These are phyloP conservation scores for Thermomucor indicae-seudaticae DNA, from an alignment of 371 early-diverging fungal genomes.

Conservation along the genomic window DNA sequence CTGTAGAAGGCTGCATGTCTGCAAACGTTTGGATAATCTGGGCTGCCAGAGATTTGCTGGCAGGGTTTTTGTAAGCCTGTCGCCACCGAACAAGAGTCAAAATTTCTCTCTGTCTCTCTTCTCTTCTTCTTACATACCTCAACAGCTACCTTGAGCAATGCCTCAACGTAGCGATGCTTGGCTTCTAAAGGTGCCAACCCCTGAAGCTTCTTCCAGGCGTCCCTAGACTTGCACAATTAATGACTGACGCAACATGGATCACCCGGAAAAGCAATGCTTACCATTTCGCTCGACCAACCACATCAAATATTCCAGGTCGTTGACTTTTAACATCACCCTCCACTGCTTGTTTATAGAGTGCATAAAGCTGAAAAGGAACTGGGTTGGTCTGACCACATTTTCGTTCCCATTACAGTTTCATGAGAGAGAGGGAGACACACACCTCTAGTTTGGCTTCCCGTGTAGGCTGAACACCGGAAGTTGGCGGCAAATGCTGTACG, in stretches of 20 bases:
- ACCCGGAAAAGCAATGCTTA: constrained; percentile 4
- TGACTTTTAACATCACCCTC: constrained; percentile 29
- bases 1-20: constrained; percentile 18
- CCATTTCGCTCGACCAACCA: constrained; percentile 48
- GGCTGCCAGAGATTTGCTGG: constrained; percentile 34
- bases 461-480: constrained; percentile 42
- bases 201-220: constrained; percentile 24
- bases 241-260: neutral
- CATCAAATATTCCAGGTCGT: constrained; percentile 46
- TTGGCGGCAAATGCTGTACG: constrained; percentile 39
- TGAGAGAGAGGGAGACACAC: too few species aligned
- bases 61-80: constrained; percentile 39
- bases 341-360: constrained; percentile 44
- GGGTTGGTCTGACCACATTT: too few species aligned
- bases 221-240: constrained; percentile 1
- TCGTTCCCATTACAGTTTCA: too few species aligned
- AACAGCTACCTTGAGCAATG: constrained; percentile 17
- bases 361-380: constrained; percentile 31
- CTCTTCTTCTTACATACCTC: constrained; percentile 5
- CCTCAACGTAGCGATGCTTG: constrained; percentile 28
- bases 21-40: constrained; percentile 44
- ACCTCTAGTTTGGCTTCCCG: constrained; percentile 45
- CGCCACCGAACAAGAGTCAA: neutral
- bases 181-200: constrained; percentile 20
- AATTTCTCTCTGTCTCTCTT: neutral